phyloP scores from a whole-genome alignment of 352 stramenopile genomes.

The Globisporangium iwayamae region DNA sequence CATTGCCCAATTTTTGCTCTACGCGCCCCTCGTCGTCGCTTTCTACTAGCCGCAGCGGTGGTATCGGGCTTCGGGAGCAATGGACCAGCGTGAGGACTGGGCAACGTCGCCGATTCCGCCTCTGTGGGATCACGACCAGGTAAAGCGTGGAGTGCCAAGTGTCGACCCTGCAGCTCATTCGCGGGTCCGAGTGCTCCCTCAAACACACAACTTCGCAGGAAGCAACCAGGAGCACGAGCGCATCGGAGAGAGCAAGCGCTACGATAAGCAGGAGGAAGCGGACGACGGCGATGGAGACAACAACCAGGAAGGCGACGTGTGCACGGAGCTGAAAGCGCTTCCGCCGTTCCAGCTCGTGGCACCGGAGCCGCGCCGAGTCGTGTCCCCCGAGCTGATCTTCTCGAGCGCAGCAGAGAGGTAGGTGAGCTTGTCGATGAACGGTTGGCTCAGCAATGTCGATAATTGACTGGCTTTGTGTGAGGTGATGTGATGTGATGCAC shows the following conservation, averaged over 20 bases:
- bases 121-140: neutral
- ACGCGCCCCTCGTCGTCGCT: neutral
- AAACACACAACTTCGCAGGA: neutral
- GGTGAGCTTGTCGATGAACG: neutral
- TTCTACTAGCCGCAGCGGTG: too few relatives aligned
- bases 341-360: slow-evolving; percentile 5
- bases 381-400: slow-evolving; percentile 26
- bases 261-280: neutral
- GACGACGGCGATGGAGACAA: neutral
- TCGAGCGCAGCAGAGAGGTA: slow-evolving; percentile 13
- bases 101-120: slow-evolving; percentile 1
- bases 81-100: slow-evolving; percentile 6
- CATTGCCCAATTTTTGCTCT: neutral
- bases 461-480: neutral
- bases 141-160: neutral
- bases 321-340: slow-evolving; percentile 1
- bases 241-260: neutral
- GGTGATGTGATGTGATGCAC: neutral
- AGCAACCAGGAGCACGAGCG: slow-evolving; percentile 2
- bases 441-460: neutral
- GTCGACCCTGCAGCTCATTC: slow-evolving; percentile 4
- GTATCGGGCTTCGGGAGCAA: neutral
- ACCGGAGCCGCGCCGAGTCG: slow-evolving; percentile 19
- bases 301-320: neutral
- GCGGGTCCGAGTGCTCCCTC: slow-evolving; percentile 6